These are phyloP conservation scores for Phytophthora pistaciae DNA, from an alignment of 352 stramenopile genomes.

Conservation along the genomic window DNA sequence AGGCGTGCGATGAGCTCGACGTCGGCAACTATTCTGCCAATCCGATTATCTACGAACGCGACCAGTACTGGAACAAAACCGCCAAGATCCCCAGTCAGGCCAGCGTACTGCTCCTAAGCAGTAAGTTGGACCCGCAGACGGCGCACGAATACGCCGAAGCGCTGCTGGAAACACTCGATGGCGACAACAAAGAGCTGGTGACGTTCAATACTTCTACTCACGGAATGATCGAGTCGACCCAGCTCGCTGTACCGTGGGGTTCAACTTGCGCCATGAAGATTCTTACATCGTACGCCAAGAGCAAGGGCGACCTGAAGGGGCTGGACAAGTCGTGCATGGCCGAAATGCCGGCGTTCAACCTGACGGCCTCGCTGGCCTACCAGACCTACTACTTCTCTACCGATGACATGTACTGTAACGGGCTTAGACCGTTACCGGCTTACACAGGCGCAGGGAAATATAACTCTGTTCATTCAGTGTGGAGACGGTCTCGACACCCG, in stretches of 20 bases:
- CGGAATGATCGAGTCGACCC: background rate
- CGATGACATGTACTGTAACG: background rate
- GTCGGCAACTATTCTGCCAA: background rate
- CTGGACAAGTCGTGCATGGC: background rate
- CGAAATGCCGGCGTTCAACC: background rate
- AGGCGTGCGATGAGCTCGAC: background rate
- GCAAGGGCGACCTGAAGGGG: background rate
- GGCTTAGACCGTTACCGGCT: too few species aligned
- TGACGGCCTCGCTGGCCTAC: background rate
- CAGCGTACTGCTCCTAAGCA: background rate
- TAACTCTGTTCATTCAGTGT: too few species aligned
- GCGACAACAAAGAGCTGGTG: background rate
- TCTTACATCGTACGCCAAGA: background rate
- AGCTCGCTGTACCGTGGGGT: background rate
- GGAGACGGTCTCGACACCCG: too few species aligned
- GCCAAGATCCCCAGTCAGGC: background rate
- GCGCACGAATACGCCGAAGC: background rate
- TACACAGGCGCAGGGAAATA: too few species aligned
- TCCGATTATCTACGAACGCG: background rate
- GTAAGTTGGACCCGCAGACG: background rate
- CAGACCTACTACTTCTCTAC: background rate
- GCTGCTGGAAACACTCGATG: background rate
- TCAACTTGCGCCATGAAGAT: background rate
- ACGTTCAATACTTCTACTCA: background rate
- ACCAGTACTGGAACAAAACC: conserved; percentile 1